phyloP scores from a whole-genome alignment of 2,329 filamentous ascomycete species.

The Colletotrichum coccodes region DNA sequence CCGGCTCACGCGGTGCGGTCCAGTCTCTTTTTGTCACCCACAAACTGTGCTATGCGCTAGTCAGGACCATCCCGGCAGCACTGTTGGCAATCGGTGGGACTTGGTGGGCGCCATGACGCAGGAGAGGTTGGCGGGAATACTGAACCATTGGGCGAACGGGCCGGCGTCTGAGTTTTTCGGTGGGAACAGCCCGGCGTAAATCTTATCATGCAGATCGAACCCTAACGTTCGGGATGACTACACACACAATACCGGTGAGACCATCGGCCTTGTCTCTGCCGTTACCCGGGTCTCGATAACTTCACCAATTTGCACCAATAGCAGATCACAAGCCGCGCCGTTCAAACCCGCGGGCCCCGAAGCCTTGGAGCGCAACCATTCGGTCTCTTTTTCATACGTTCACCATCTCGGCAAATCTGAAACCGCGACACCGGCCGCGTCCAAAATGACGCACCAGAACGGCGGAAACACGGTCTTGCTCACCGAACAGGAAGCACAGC shows the following conservation, averaged over 20 bases:
- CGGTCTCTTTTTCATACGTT: background rate
- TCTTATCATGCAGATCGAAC: background rate
- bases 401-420: background rate
- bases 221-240: background rate
- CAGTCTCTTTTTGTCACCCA: background rate
- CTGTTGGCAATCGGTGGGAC: background rate
- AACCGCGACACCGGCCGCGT: background rate
- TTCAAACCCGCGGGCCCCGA: background rate
- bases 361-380: background rate
- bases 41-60: background rate
- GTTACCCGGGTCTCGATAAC: background rate
- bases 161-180: background rate
- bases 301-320: background rate
- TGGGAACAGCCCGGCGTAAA: slow-evolving; percentile 1
- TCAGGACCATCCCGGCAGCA: background rate
- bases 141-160: background rate
- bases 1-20: background rate
- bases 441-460: slow-evolving; percentile 5
- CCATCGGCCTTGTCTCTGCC: background rate
- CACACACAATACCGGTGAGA: background rate
- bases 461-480: slow-evolving; percentile 43
- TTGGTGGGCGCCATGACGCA: background rate
- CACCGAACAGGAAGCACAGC: slow-evolving; percentile 42
- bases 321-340: background rate
- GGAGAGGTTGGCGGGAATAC: background rate